Percentiles rank a stretch among this genome's conserved stretches.
phyloP scores from a whole-genome alignment of 1,284 basidiomycete genomes.

The Papiliotrema nemorosa region DNA sequence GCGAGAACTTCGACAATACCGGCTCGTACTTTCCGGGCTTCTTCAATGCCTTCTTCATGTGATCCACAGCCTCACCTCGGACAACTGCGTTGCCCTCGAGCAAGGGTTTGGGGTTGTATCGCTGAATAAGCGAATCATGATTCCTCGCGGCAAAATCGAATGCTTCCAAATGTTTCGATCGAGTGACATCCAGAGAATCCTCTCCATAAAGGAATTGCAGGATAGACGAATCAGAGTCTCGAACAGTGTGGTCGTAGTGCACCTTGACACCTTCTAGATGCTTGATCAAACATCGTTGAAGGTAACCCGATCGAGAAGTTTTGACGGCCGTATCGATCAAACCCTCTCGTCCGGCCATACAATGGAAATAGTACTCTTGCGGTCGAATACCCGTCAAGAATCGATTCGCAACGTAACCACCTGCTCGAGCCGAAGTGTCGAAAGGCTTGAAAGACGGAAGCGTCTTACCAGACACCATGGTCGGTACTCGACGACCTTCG shows the following conservation, averaged over 20 bases:
- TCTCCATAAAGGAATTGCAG: conserved; percentile 98
- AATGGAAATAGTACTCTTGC: conserved; percentile 99
- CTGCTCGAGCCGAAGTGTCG: conserved; percentile 94
- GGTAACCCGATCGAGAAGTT: conserved; percentile 95
- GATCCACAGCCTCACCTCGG: conserved; percentile 62
- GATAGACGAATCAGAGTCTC: conserved; percentile 87
- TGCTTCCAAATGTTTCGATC: conserved; percentile 81
- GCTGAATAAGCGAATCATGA: conserved; percentile 71
- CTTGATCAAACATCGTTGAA: conserved; percentile 98
- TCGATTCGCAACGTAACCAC: conserved; percentile 98
- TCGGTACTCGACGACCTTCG: conserved; percentile 96
- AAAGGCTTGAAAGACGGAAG: conserved; percentile 95
- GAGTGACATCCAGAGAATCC: conserved; percentile 93
- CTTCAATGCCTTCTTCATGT: conserved; percentile 92
- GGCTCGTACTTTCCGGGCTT: conserved; percentile 65
- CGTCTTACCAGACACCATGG: conserved; percentile 99
- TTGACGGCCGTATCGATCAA: conserved; percentile 99
- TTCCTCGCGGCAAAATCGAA: conserved; percentile 94
- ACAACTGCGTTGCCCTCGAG: conserved; percentile 57
- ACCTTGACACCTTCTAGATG: conserved; percentile 94
- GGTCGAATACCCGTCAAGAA: conserved; percentile 98
- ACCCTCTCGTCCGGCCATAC: conserved; percentile 99
- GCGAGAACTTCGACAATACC: conserved; percentile 71
- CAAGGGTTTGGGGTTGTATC: conserved; percentile 66
- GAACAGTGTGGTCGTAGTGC: conserved; percentile 97